These are phyloP conservation scores for Adiantum capillusveneris DNA, from an alignment of 75 land plant genomes.

Conservation along the genomic window DNA sequence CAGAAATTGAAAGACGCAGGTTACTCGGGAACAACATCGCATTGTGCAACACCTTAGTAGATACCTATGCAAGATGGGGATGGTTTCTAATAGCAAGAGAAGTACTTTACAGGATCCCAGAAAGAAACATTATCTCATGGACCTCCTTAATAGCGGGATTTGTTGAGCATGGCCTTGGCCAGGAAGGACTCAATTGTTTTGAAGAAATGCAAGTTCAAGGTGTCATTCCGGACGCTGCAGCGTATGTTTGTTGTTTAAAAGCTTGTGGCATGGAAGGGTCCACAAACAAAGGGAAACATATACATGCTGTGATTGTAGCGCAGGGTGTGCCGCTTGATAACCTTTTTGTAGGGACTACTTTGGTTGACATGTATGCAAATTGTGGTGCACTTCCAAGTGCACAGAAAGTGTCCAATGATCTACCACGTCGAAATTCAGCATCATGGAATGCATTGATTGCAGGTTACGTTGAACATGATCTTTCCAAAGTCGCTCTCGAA, in stretches of 20 bases:
- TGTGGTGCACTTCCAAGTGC: too few species aligned
- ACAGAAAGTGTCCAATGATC: too few species aligned
- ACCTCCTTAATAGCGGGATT: slow-evolving; percentile 8
- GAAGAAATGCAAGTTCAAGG: slow-evolving; percentile 5
- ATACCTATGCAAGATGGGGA: not conserved
- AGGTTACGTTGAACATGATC: too few species aligned
- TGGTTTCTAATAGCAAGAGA: not conserved
- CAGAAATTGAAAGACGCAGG: not conserved
- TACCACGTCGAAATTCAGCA: too few species aligned
- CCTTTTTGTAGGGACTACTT: slow-evolving; percentile 8
- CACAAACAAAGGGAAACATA: not conserved
- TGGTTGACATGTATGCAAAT: slow-evolving; percentile 22
- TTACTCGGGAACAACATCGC: not conserved
- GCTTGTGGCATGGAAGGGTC: not conserved
- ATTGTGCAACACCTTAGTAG: not conserved
- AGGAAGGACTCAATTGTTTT: slow-evolving; percentile 6
- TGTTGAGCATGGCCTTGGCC: slow-evolving; percentile 7
- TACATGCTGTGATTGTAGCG: slow-evolving; percentile 2
- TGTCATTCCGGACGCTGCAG: slow-evolving; percentile 7
- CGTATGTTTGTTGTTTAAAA: not conserved
- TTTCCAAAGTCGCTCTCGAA: too few species aligned
- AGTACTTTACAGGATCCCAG: slow-evolving; percentile 4
- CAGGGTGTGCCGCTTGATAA: slow-evolving; percentile 11
- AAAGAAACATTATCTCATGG: slow-evolving; percentile 5
- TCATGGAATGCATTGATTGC: too few species aligned